These are phyloP conservation scores for Papiliotrema laurentii DNA, from an alignment of 1,284 basidiomycete genomes.

Conservation along the genomic window DNA sequence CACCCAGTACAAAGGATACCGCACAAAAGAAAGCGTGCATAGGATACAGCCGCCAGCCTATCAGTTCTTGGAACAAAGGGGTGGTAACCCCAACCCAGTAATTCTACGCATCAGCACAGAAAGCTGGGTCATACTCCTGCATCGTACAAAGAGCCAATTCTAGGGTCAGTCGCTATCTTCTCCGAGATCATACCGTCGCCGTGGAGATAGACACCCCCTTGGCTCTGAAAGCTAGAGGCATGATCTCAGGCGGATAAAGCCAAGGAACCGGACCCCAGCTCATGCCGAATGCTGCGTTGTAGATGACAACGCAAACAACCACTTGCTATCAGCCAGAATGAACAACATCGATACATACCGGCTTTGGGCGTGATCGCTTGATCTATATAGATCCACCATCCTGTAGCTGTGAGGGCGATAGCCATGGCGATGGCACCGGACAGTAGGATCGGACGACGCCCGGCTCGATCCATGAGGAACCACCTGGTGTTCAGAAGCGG, in stretches of 20 bases:
- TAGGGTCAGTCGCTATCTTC: slow-evolving; percentile 11
- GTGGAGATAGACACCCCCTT: slow-evolving; percentile 94
- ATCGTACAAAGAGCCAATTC: slow-evolving; percentile 65
- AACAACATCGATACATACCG: slow-evolving; percentile 19
- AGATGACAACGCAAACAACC: slow-evolving; percentile 85
- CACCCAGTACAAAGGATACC: slow-evolving; percentile 69
- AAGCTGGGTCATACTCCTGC: not conserved
- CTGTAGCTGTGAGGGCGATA: slow-evolving; percentile 42
- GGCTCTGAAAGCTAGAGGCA: slow-evolving; percentile 81
- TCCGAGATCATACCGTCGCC: slow-evolving; percentile 55
- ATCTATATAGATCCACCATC: slow-evolving; percentile 75
- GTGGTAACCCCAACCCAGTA: slow-evolving; percentile 76
- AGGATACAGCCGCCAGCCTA: slow-evolving; percentile 88
- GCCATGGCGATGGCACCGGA: slow-evolving; percentile 68
- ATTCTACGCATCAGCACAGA: slow-evolving; percentile 18
- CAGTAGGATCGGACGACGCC: slow-evolving; percentile 83
- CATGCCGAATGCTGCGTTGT: slow-evolving; percentile 84
- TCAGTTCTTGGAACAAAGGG: slow-evolving; percentile 80
- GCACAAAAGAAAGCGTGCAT: slow-evolving; percentile 95
- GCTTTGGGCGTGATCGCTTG: slow-evolving; percentile 77
- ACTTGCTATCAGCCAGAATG: slow-evolving; percentile 49
- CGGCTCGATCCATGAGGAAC: slow-evolving; percentile 92
- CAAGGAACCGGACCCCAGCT: slow-evolving; percentile 51
- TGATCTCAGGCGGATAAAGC: slow-evolving; percentile 91
- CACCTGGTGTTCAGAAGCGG: slow-evolving; percentile 54